Evolutionary conservation across 805 yeast species (phyloP), one percentile per base, ranked within the genome.

Genomic region (Sporopachydermia quercuum): DNA sequence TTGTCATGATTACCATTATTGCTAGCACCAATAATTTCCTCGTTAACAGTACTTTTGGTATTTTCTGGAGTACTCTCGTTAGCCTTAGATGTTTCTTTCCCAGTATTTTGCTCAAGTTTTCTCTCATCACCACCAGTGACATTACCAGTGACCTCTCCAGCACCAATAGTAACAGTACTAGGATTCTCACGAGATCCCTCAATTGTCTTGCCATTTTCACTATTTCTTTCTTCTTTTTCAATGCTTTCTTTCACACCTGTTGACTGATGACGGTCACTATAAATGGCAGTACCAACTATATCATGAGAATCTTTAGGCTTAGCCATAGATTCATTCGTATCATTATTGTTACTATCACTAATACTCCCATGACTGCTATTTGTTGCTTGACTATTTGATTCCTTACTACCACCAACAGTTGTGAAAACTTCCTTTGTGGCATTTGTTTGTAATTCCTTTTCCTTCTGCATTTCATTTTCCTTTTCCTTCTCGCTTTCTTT

Each of bases 401-500:
- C 19, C 39, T 46, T 61, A 61, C 55, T 14, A 45, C 47, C 42
- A 44, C 52, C 41, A 46, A 50, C 45, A n/a, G n/a, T n/a, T n/a
- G n/a, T n/a, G n/a, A n/a, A n/a, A n/a, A n/a, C n/a, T 47, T 51
- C 45, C 49, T 49, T 42, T 43, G 51, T 43, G 46, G 50, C 43
- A 47, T 52, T 15, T 14, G 46, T 40, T 18, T 37, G 50, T 5
- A 38, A 41, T n/a, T 45, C 41, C 35, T 34, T 42, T 34, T 39
- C 43, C 40, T 47, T 48, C 27, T 45, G 44, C 16, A 43, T 45
- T 16, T 45, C 49, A 27, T 53, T 49, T 35, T 48, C 52, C 39
- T 58, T 60, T 42, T 54, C 61, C 27, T 52, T 49, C 17, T 37
- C 44, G 15, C 47, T 50, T 37, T 49, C 46, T 37, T 49, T 56